Conservation (phyloP, 192 early-diverging fungal genomes). For the Spinellus fusiger region DNA sequence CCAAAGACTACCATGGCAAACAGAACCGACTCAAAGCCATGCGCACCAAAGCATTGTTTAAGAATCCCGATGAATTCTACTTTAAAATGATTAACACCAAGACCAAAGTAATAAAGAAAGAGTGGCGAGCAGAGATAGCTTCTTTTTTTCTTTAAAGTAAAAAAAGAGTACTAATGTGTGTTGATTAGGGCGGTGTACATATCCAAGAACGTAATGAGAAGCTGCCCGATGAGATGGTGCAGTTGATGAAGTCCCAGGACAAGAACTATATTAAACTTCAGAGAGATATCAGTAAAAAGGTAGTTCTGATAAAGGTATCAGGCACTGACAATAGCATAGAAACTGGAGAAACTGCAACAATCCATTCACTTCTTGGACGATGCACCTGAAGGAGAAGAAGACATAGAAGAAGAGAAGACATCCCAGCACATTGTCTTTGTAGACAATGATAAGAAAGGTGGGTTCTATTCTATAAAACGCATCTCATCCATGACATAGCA, state of each 20-base stretch:
- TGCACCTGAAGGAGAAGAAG: constrained; percentile 28
- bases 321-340: too few species aligned
- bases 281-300: constrained; percentile 67
- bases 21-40: constrained; percentile 80
- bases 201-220: constrained; percentile 64
- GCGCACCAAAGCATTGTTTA: constrained; percentile 74
- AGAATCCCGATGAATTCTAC: constrained; percentile 98
- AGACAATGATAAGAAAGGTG: constrained; percentile 51
- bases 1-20: constrained; percentile 83
- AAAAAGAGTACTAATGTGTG: not conserved
- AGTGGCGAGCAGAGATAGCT: not conserved
- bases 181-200: constrained; percentile 66
- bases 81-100: constrained; percentile 90
- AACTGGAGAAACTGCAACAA: constrained; percentile 73
- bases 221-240: constrained; percentile 69
- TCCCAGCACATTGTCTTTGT: constrained; percentile 78
- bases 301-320: constrained; percentile 31
- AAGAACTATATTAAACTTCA: constrained; percentile 81
- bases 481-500: constrained; percentile 34
- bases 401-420: constrained; percentile 30
- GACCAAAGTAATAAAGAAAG: constrained; percentile 61
- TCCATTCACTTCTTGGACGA: constrained; percentile 62
- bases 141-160: not conserved
- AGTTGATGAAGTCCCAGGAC: constrained; percentile 91
- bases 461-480: too few species aligned